These are phyloP conservation scores for Leishmania major DNA, from an alignment of 208 protist genomes.

Conservation along the genomic window DNA sequence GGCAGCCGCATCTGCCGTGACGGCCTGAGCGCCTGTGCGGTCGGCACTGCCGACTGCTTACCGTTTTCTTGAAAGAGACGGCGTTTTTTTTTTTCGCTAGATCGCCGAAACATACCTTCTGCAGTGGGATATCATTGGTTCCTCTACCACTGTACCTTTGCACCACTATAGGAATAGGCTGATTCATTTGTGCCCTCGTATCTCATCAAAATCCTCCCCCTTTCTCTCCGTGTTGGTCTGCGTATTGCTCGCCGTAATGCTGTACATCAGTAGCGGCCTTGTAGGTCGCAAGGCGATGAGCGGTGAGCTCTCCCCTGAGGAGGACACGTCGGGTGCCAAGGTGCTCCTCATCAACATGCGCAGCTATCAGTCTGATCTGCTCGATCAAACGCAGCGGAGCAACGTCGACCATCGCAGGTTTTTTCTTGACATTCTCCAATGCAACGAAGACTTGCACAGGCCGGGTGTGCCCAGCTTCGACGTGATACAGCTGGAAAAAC, in stretches of 20 bases:
- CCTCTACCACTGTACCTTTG: not conserved
- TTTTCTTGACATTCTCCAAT: constrained; percentile 50
- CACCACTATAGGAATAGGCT: not conserved
- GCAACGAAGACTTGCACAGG: constrained; percentile 69
- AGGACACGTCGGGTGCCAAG: constrained; percentile 24
- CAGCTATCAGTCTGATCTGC: constrained; percentile 43
- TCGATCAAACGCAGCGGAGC: constrained; percentile 20
- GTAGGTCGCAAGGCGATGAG: not conserved
- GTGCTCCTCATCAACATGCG: constrained; percentile 80
- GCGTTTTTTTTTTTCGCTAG: not conserved
- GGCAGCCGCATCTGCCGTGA: not conserved
- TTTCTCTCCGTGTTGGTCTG: not conserved
- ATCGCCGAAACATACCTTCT: not conserved
- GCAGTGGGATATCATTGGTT: not conserved
- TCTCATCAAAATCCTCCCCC: not conserved
- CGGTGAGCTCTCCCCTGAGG: constrained; percentile 32
- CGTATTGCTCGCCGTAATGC: constrained; percentile 9
- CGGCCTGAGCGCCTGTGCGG: not conserved
- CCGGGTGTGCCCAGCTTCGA: constrained; percentile 60
- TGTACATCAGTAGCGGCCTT: constrained; percentile 22
- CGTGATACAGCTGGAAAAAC: constrained; percentile 46
- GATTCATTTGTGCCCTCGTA: not conserved
- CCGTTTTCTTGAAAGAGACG: not conserved
- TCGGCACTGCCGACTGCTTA: not conserved
- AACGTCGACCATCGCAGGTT: constrained; percentile 27